Percentiles rank a stretch among this genome's conserved stretches.
Evolutionary conservation across 2,329 filamentous ascomycete species (phyloP).

Genomic region (Phialophora expanda): DNA sequence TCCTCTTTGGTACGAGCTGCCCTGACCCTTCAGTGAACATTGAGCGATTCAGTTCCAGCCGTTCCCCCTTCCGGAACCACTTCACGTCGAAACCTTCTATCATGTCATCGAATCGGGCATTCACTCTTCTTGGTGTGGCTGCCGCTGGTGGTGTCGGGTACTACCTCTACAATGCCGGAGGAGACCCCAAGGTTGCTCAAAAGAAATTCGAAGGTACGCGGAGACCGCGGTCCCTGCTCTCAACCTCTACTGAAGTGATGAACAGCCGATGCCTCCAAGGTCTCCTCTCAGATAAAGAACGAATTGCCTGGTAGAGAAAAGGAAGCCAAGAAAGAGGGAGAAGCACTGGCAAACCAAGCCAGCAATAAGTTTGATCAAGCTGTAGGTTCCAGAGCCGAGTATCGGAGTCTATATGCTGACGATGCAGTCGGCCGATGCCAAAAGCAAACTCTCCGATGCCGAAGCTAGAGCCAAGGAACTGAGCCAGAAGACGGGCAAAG

Average conservation of each 20-base stretch:
- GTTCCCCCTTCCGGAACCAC: slow-evolving; percentile 36
- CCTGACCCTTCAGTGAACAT: slow-evolving; percentile 19
- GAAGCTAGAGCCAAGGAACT: slow-evolving; percentile 68
- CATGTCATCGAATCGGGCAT: slow-evolving; percentile 41
- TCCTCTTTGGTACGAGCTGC: background rate
- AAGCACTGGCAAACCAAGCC: slow-evolving; percentile 65
- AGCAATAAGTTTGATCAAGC: slow-evolving; percentile 71
- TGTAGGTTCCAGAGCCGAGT: slow-evolving; percentile 57
- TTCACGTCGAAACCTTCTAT: slow-evolving; percentile 26
- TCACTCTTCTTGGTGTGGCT: slow-evolving; percentile 62
- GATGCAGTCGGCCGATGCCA: slow-evolving; percentile 47
- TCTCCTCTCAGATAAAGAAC: slow-evolving; percentile 68
- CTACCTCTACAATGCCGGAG: slow-evolving; percentile 89
- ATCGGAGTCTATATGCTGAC: slow-evolving; percentile 15
- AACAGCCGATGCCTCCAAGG: slow-evolving; percentile 75
- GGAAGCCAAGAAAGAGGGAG: slow-evolving; percentile 68
- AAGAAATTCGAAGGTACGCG: slow-evolving; percentile 80
- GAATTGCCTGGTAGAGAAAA: slow-evolving; percentile 67
- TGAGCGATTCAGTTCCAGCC: slow-evolving; percentile 36
- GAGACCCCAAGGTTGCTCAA: slow-evolving; percentile 79
- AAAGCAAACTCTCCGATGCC: slow-evolving; percentile 63
- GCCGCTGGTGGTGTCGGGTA: slow-evolving; percentile 76
- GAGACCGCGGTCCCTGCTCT: background rate
- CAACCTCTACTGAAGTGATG: background rate
- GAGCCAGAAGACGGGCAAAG: slow-evolving; percentile 65